Evolutionary conservation across 768 basidiomycete genomes (phyloP).

Genomic region (Russula sp.): DNA sequence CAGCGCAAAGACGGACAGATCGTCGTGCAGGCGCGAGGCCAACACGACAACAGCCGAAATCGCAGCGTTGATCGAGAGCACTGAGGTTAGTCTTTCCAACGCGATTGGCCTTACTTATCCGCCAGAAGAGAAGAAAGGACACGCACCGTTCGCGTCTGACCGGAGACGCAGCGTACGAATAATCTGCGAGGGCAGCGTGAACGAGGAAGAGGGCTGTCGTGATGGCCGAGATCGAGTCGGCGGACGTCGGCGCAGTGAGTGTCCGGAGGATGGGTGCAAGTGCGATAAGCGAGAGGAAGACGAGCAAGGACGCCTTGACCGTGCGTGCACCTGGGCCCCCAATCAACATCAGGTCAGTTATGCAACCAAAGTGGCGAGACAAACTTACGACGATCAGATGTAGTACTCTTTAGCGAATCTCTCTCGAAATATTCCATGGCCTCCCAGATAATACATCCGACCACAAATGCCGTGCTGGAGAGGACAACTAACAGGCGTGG

Average conservation of each 20-base stretch:
- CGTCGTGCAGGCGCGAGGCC: constrained; percentile 81
- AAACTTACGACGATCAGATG: constrained; percentile 21
- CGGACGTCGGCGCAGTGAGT: constrained; percentile 90
- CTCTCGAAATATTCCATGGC: constrained; percentile 44
- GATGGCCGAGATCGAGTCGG: constrained; percentile 95
- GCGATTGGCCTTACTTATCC: neutral
- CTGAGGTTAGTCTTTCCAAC: constrained; percentile 65
- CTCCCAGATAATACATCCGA: constrained; percentile 65
- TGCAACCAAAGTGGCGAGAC: neutral
- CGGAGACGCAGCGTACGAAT: constrained; percentile 48
- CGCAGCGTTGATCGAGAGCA: constrained; percentile 86
- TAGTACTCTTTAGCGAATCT: constrained; percentile 30
- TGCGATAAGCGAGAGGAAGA: constrained; percentile 85
- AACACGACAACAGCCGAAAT: constrained; percentile 91
- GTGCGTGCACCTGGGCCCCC: constrained; percentile 58
- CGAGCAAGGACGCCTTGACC: constrained; percentile 77
- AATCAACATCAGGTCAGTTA: constrained; percentile 6
- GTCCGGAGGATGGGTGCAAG: constrained; percentile 90
- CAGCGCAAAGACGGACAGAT: constrained; percentile 85
- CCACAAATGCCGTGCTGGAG: constrained; percentile 56
- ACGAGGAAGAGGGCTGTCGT: constrained; percentile 81
- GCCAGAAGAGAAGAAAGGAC: constrained; percentile 5
- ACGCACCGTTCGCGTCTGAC: constrained; percentile 24
- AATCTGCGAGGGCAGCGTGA: constrained; percentile 82
- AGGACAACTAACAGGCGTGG: constrained; percentile 66